Percentiles rank a stretch among this genome's conserved stretches.
These are phyloP conservation scores for Cladophialophora yegresii DNA, from an alignment of 2,329 filamentous ascomycete genomes.

Conservation along the genomic window DNA sequence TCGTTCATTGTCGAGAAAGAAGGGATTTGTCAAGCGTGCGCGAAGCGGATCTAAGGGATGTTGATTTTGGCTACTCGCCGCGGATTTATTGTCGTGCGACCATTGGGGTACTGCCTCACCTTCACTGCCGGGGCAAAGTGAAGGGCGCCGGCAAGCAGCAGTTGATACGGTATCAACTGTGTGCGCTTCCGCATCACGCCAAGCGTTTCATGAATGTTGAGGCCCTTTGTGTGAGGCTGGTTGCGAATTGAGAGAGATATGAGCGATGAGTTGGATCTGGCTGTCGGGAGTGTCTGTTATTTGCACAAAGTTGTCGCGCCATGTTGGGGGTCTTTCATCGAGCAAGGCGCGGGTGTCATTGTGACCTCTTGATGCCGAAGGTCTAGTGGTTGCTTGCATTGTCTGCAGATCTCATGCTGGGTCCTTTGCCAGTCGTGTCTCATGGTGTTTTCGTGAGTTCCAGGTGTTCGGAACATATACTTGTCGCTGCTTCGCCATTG, in stretches of 20 bases:
- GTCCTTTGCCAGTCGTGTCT: background rate
- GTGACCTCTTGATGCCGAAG: background rate
- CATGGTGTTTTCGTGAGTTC: background rate
- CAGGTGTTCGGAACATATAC: background rate
- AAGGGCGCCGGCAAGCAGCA: background rate
- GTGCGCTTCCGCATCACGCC: background rate
- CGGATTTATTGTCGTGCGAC: background rate
- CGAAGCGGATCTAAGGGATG: background rate
- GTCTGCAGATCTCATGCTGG: background rate
- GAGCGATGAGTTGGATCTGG: background rate
- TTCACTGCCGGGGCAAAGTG: background rate
- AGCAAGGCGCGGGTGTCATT: background rate
- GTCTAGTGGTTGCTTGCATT: background rate
- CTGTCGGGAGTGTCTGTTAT: background rate
- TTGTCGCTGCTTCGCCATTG: background rate
- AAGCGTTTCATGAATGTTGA: background rate
- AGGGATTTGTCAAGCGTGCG: constrained; percentile 3
- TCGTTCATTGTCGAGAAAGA: background rate
- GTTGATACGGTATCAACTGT: background rate
- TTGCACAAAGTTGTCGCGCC: background rate
- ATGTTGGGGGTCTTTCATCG: background rate
- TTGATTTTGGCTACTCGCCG: no score
- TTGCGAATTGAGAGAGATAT: background rate
- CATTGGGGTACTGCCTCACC: background rate
- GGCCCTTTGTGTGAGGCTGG: background rate